A percentile compares a stretch with the other conserved stretches of the same genome.
These are phyloP conservation scores for Claviceps capensis DNA, from an alignment of 2,329 filamentous ascomycete species.

Conservation along the genomic window DNA sequence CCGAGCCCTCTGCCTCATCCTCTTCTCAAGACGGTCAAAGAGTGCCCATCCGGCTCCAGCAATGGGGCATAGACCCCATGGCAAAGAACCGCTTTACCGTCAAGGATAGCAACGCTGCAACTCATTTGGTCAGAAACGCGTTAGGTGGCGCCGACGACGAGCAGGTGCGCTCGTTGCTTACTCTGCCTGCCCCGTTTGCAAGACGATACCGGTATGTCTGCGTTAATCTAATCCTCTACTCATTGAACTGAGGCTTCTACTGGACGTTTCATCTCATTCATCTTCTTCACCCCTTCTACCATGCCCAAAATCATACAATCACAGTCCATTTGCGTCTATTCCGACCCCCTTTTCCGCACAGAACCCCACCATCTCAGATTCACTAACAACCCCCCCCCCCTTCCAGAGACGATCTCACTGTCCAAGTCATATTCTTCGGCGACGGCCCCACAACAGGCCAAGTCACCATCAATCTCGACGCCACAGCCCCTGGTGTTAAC, in stretches of 20 bases:
- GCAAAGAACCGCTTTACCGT: conserved; percentile 77
- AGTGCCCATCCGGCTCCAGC: conserved; percentile 74
- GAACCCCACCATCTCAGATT: not conserved
- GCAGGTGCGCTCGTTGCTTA: conserved; percentile 84
- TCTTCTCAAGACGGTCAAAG: conserved; percentile 52
- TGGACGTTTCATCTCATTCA: too few relatives aligned
- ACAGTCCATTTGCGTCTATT: not conserved
- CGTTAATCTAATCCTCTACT: too few relatives aligned
- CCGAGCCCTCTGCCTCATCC: conserved; percentile 24
- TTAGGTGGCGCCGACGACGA: conserved; percentile 87
- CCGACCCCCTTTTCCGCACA: not conserved
- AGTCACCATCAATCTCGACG: conserved; percentile 74
- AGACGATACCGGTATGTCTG: conserved; percentile 66
- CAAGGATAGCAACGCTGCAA: conserved; percentile 91
- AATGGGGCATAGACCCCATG: conserved; percentile 72
- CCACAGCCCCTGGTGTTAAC: conserved; percentile 43
- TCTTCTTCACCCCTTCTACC: not conserved
- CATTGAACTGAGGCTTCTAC: too few relatives aligned
- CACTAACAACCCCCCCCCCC: not conserved
- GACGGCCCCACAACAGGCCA: conserved; percentile 63
- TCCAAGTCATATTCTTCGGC: conserved; percentile 98
- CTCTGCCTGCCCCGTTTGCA: conserved; percentile 80
- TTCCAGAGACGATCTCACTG: conserved; percentile 77
- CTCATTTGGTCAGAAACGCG: conserved; percentile 88
- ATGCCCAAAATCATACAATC: not conserved